Conservation (phyloP, 164 flowering plant genomes). For the Saururus chinensis region DNA sequence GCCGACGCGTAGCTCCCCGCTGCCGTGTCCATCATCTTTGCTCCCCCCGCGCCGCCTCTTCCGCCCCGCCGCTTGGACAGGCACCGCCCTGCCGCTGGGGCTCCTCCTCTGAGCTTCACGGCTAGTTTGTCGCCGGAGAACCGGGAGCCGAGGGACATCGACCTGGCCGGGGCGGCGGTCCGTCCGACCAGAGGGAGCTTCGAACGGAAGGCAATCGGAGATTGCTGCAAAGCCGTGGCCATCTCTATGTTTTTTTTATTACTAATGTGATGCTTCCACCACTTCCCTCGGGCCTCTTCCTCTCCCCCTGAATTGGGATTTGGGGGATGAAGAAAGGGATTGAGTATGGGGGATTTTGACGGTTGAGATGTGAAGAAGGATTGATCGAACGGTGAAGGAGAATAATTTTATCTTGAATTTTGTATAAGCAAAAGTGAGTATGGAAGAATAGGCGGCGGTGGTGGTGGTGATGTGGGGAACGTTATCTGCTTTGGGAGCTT, state of each 20-base stretch:
- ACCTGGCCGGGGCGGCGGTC: neutral
- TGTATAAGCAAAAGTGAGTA: too few relatives aligned
- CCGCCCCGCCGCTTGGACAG: conserved; percentile 1
- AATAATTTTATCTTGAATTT: too few relatives aligned
- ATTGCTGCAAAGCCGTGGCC: conserved; percentile 31
- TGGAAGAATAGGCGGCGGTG: too few relatives aligned
- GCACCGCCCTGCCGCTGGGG: conserved; percentile 6
- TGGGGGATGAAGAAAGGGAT: too few relatives aligned
- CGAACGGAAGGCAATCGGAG: conserved; percentile 33
- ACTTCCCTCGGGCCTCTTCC: too few relatives aligned
- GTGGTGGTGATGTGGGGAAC: too few relatives aligned
- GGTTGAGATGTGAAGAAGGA: too few relatives aligned
- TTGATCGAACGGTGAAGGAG: too few relatives aligned
- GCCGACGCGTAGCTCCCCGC: conserved; percentile 75
- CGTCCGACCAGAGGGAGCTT: conserved; percentile 15
- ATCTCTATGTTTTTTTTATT: neutral
- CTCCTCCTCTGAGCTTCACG: conserved; percentile 11
- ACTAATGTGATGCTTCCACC: too few relatives aligned
- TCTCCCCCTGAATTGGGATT: too few relatives aligned
- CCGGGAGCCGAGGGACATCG: conserved; percentile 24
- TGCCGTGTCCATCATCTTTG: conserved; percentile 39
- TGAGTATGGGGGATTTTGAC: too few relatives aligned
- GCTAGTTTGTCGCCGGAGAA: conserved; percentile 31
- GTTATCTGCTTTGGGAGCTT: too few relatives aligned
- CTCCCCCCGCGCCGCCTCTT: conserved; percentile 21